Evolutionary conservation across 164 flowering plant genomes (phyloP), one percentile per base, ranked within the genome.

Genomic region (Saururus chinensis): DNA sequence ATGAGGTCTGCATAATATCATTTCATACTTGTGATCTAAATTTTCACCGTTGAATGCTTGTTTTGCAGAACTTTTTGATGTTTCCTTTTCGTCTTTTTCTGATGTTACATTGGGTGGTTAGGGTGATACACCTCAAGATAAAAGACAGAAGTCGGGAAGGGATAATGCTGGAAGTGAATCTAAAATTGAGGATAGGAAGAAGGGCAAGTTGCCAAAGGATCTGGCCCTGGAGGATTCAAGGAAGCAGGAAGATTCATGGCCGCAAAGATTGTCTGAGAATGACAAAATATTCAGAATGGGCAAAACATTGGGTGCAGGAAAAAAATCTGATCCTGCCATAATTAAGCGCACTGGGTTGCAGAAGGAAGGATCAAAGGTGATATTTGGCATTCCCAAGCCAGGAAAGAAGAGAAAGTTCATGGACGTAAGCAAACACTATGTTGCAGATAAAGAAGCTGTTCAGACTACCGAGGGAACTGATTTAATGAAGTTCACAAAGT

Each of bases 341-440:
- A 79, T 78, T 23, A 70, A 70, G 60, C 76, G 87, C 55, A 75
- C 84, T 71, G 89, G 86, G 49, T 63, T 82, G 63, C 86, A 79
- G 75, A 87, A 80, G 74, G 93, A 80, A 76, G 93, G 90, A 59
- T 80, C 96, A 9, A 77, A 76, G 77, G 86, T 84, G 60, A 66
- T 90, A 67, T 81, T 83, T 76, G 98, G 99, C 51, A 81, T 91
- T 68, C 98, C 99, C 11, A 91, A 84, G 74, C 97, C 98, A 57
- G 99, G 99, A 57, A 95, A 86, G 80, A 95, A 89, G 72, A 80
- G 87, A 65, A 95, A 95, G 65, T 89, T 95, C 64, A 89, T 95
- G 99, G 99, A 91, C 14, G 99, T 91, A 9, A 89, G 99, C 84
- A 89, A 87, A 72, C 96, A 95, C 63, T 84, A 79, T 76, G 84